These are phyloP conservation scores for Capsicum baccatum DNA, from an alignment of 257 asterid species.

Conservation along the genomic window DNA sequence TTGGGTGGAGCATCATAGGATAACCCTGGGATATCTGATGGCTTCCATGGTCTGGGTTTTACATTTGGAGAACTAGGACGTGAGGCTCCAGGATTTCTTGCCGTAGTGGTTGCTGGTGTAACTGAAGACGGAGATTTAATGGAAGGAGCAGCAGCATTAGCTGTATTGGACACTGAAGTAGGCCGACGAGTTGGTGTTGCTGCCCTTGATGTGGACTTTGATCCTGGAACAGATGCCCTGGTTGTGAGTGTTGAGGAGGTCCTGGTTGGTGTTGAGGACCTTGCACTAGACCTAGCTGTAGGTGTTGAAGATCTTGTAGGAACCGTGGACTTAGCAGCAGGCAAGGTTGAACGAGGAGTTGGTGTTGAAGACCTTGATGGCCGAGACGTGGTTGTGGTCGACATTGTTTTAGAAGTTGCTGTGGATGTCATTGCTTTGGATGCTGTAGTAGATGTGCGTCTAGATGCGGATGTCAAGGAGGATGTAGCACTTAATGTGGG, in stretches of 20 bases:
- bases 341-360: constrained; percentile 61
- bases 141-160: constrained; percentile 46
- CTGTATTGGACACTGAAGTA: constrained; percentile 42
- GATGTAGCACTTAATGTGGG: constrained; percentile 62
- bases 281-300: constrained; percentile 62
- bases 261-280: constrained; percentile 83
- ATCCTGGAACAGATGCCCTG: constrained; percentile 59
- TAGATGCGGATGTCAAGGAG: constrained; percentile 58
- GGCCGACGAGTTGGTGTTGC: constrained; percentile 85
- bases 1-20: constrained; percentile 42
- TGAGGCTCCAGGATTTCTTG: constrained; percentile 53
- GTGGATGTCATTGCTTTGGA: constrained; percentile 39
- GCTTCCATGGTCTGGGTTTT: constrained; percentile 37
- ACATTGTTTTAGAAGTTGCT: constrained; percentile 42
- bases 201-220: constrained; percentile 75
- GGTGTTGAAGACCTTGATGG: constrained; percentile 91
- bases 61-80: constrained; percentile 48
- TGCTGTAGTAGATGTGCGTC: constrained; percentile 47
- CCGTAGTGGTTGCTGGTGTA: constrained; percentile 48
- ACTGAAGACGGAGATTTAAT: constrained; percentile 56
- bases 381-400: not conserved
- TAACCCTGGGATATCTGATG: constrained; percentile 31
- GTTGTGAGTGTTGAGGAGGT: constrained; percentile 76
- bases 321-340: constrained; percentile 62
- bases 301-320: constrained; percentile 94